phyloP scores from a whole-genome alignment of 257 asterid species.

The Rubia yunnanensis region DNA sequence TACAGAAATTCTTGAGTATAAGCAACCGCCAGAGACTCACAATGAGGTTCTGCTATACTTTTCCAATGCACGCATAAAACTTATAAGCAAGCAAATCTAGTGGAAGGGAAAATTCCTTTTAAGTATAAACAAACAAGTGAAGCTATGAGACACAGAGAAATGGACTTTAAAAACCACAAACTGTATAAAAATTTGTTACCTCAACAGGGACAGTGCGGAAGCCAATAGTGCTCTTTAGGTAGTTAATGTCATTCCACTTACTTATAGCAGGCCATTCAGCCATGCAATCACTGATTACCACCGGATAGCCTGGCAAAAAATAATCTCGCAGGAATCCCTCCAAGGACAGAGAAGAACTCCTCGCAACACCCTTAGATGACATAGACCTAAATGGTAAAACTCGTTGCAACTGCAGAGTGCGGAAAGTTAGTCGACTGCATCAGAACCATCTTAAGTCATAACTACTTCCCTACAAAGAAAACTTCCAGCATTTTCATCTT shows the following conservation, averaged over 20 bases:
- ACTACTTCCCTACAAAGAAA: slow-evolving; percentile 1
- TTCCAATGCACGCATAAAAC: not conserved
- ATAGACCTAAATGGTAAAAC: slow-evolving; percentile 31
- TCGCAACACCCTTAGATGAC: slow-evolving; percentile 26
- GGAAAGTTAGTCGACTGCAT: not conserved
- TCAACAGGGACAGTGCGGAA: slow-evolving; percentile 96
- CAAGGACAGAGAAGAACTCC: slow-evolving; percentile 29
- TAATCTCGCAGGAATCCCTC: slow-evolving; percentile 32
- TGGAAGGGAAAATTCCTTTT: not conserved
- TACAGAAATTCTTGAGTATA: not conserved
- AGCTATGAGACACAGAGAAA: not conserved
- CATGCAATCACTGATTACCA: slow-evolving; percentile 71
- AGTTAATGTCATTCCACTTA: slow-evolving; percentile 76
- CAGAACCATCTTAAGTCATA: not conserved
- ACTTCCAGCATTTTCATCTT: not conserved
- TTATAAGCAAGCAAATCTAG: not conserved
- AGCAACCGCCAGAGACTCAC: not conserved
- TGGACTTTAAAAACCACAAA: not conserved
- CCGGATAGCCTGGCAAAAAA: slow-evolving; percentile 27
- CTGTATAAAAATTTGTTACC: slow-evolving; percentile 37
- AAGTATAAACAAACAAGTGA: not conserved
- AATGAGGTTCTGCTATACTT: not conserved
- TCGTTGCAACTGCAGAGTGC: slow-evolving; percentile 22
- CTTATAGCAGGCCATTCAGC: slow-evolving; percentile 87
- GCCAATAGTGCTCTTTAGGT: slow-evolving; percentile 72